These are phyloP conservation scores for Torulaspora pretoriensis DNA, from an alignment of 1,139 yeast species.

Conservation along the genomic window DNA sequence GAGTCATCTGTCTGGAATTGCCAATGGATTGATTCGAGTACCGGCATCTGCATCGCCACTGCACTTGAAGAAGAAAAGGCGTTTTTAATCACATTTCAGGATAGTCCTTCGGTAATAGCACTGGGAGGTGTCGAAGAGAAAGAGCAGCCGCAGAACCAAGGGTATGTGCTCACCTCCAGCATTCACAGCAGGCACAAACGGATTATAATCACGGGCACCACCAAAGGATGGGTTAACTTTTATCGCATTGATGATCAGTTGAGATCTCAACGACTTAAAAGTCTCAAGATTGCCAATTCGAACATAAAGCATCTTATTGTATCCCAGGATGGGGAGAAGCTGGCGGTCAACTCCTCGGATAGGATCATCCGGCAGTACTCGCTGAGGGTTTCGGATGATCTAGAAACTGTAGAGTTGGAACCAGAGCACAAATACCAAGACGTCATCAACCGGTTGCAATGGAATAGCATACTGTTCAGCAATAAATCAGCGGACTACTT, in stretches of 20 bases:
- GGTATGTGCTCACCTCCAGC: constrained; percentile 34
- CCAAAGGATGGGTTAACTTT: constrained; percentile 71
- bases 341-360: constrained; percentile 80
- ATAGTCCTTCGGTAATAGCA: constrained; percentile 39
- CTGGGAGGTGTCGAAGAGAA: constrained; percentile 23
- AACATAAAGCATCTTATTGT: constrained; percentile 69
- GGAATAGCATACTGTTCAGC: constrained; percentile 79
- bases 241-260: constrained; percentile 33
- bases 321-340: constrained; percentile 60
- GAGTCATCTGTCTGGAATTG: constrained; percentile 45
- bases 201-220: constrained; percentile 68
- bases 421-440: constrained; percentile 84
- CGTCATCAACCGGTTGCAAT: constrained; percentile 80
- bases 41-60: constrained; percentile 25
- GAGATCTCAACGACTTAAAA: constrained; percentile 41
- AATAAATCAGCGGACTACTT: constrained; percentile 77
- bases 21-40: constrained; percentile 24
- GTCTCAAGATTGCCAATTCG: constrained; percentile 57
- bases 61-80: constrained; percentile 47
- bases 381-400: constrained; percentile 38
- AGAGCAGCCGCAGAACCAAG: constrained; percentile 21
- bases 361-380: constrained; percentile 69
- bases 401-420: constrained; percentile 49
- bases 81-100: constrained; percentile 49
- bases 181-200: constrained; percentile 39